Evolutionary conservation across 2,329 filamentous ascomycete species (phyloP).

Genomic region (Sporothrix humicola): DNA sequence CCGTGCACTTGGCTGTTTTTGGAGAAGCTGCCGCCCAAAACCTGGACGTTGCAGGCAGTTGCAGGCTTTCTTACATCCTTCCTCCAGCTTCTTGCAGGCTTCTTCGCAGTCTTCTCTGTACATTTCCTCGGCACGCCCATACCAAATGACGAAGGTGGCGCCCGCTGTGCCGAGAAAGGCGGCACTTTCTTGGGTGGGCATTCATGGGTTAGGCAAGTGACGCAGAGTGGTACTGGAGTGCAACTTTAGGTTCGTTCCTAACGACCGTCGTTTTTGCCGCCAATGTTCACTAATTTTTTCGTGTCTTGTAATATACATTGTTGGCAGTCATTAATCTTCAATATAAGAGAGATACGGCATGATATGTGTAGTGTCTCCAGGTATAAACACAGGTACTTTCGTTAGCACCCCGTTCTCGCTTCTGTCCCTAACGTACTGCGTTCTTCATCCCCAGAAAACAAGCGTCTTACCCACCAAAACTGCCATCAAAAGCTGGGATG

Average conservation of each 20-base stretch:
- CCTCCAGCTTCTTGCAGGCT: not conserved
- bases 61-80: not conserved
- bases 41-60: not conserved
- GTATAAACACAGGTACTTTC: not conserved
- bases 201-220: constrained; percentile 1
- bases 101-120: not conserved
- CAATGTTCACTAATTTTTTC: too few species aligned
- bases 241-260: too few species aligned
- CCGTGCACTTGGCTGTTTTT: not conserved
- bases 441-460: constrained; percentile 3
- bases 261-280: not conserved
- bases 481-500: not conserved
- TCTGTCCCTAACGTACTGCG: not conserved
- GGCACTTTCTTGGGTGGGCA: not conserved
- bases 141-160: constrained; percentile 12
- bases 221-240: too few species aligned
- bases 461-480: not conserved
- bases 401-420: too few species aligned
- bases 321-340: too few species aligned
- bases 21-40: not conserved
- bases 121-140: not conserved
- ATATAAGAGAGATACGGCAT: too few species aligned
- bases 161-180: constrained; percentile 3
- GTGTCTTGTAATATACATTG: too few species aligned
- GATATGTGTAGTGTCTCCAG: too few species aligned